Conservation (phyloP, 2,329 filamentous ascomycete genomes). For the Arachnomyces sp. region DNA sequence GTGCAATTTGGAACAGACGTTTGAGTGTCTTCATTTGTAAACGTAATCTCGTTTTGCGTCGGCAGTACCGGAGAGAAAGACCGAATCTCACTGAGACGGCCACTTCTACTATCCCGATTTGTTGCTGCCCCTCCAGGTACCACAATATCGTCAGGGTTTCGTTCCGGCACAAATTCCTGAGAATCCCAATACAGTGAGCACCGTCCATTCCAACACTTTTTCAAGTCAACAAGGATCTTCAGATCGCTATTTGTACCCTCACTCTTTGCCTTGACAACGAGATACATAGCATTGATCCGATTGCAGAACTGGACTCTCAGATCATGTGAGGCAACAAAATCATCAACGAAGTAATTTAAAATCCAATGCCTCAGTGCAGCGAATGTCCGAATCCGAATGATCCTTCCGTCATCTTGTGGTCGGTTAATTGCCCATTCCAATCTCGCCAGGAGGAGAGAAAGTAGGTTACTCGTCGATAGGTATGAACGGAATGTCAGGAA, state of each 20-base stretch:
- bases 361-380: conserved; percentile 96
- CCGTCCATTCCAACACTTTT: conserved; percentile 92
- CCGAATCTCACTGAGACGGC: conserved; percentile 29
- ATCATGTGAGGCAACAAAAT: conserved; percentile 70
- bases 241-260: conserved; percentile 55
- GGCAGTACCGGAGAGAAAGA: conserved; percentile 9
- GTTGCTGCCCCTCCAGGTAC: conserved; percentile 65
- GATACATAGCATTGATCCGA: conserved; percentile 60
- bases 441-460: conserved; percentile 75
- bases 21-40: conserved; percentile 10
- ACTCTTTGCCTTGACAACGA: conserved; percentile 42
- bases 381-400: conserved; percentile 92
- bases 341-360: conserved; percentile 92
- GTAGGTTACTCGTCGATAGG: conserved; percentile 64
- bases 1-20: conserved; percentile 12
- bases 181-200: conserved; percentile 86
- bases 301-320: conserved; percentile 72
- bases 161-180: conserved; percentile 54
- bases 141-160: conserved; percentile 59
- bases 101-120: conserved; percentile 42
- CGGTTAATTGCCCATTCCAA: conserved; percentile 78
- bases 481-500: conserved; percentile 92
- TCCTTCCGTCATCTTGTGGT: conserved; percentile 74
- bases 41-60: conserved; percentile 5
- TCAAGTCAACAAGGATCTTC: conserved; percentile 87